Evolutionary conservation across 1,284 basidiomycete genomes (phyloP), one percentile per base, ranked within the genome.

Genomic region (Cutaneotrichosporon dermatis): DNA sequence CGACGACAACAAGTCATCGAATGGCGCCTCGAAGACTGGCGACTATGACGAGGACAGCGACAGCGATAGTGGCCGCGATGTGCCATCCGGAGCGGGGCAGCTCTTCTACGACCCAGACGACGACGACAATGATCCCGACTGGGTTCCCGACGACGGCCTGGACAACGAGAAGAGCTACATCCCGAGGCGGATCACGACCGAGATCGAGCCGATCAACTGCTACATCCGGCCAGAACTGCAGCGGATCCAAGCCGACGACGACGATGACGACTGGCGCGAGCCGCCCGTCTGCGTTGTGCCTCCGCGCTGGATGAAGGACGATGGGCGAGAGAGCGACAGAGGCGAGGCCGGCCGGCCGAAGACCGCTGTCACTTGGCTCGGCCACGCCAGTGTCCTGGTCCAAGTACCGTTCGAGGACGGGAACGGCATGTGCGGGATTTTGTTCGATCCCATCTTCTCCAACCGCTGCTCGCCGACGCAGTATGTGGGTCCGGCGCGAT

Each of bases 401-500:
- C 68, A 71, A 60, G 63, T 79, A 4, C 55, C 55, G 11, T 43
- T 49, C 11, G 54, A 65, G 16, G 63, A 62, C 11, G 72, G 68
- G 1, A 34, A n/a, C 15, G 49, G 46, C 16, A 69, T 64, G 59
- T 73, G 70, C 46, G 71, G 71, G 0, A 58, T 79, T 4, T 40
- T 78, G 4, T 79, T 77, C 58, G 77, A 79, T 57, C 77, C 77
- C 0, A 77, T 79, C 51, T 79, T 79, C 60, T 76, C 74, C 4
- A 68, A 75, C 49, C 63, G 77, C 55, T 79, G 77, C 58, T 76
- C 75, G 2, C 77, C 77, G 4, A 69, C 66, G 4, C 77, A 79
- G 59, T 73, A 69, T 43, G 66, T 75, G 40, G 77, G 77, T 7
- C 77, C 77, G 1, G 70, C 75, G 5, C 60, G 77, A 35, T 71